Evolutionary conservation across 768 basidiomycete genomes (phyloP).

Genomic region (Sarcodon sp.): DNA sequence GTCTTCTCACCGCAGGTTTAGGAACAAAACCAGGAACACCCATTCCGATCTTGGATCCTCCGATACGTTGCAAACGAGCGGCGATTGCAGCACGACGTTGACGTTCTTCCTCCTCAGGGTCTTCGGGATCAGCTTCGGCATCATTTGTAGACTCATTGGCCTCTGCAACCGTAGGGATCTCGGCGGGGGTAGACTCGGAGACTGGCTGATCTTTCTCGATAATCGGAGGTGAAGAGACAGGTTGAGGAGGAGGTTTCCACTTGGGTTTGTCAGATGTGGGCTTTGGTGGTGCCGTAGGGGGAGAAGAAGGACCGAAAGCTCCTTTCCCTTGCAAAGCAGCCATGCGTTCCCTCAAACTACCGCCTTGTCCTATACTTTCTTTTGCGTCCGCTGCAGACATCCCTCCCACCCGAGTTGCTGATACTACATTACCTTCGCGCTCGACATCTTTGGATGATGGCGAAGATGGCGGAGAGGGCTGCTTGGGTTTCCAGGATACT

Average conservation of each 20-base stretch:
- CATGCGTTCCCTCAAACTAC: constrained; percentile 89
- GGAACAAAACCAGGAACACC: constrained; percentile 52
- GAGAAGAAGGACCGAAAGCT: constrained; percentile 43
- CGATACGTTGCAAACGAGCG: constrained; percentile 86
- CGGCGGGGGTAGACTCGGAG: constrained; percentile 2
- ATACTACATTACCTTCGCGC: neutral
- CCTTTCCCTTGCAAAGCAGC: constrained; percentile 81
- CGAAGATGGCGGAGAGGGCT: constrained; percentile 30
- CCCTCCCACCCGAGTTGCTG: constrained; percentile 19
- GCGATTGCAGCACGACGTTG: constrained; percentile 80
- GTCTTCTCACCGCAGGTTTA: constrained; percentile 28
- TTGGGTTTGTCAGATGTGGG: constrained; percentile 61
- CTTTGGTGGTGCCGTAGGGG: constrained; percentile 39
- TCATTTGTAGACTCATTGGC: constrained; percentile 13
- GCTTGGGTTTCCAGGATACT: constrained; percentile 62
- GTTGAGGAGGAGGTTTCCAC: constrained; percentile 67
- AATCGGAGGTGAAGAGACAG: constrained; percentile 29
- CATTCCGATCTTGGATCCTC: constrained; percentile 78
- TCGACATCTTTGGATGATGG: constrained; percentile 12
- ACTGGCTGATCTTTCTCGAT: constrained; percentile 22
- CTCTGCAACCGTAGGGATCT: constrained; percentile 7
- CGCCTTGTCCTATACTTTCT: constrained; percentile 69
- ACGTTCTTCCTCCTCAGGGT: constrained; percentile 60
- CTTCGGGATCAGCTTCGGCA: constrained; percentile 21
- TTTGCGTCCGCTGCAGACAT: constrained; percentile 86